Evolutionary conservation across 805 yeast genomes (phyloP).

Genomic region (Saccharomycopsis fodiens): DNA sequence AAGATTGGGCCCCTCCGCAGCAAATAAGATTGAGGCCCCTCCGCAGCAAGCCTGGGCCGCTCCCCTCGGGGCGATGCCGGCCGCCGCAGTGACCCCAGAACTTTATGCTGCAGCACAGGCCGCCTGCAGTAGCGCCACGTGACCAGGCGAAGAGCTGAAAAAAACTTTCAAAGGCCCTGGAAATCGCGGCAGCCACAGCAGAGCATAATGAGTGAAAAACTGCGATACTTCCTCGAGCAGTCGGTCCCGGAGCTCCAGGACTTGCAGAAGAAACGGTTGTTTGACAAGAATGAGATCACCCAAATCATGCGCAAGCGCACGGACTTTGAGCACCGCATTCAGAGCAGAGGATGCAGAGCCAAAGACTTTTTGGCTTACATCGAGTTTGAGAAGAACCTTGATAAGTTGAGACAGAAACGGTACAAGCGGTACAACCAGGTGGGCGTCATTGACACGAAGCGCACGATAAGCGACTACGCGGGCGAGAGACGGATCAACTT

Average conservation of each 20-base stretch:
- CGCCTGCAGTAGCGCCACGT: too few species aligned
- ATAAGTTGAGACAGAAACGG: slow-evolving; percentile 68
- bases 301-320: slow-evolving; percentile 88
- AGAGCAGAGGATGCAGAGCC: slow-evolving; percentile 73
- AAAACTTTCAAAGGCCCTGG: neutral
- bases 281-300: slow-evolving; percentile 74
- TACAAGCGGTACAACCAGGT: slow-evolving; percentile 50
- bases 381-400: slow-evolving; percentile 74
- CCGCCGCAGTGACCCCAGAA: too few species aligned
- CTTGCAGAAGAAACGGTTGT: slow-evolving; percentile 69
- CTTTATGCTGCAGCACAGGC: too few species aligned
- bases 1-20: too few species aligned
- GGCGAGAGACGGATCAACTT: slow-evolving; percentile 73
- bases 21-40: too few species aligned
- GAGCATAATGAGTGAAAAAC: slow-evolving; percentile 31
- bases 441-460: slow-evolving; percentile 46
- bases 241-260: slow-evolving; percentile 92
- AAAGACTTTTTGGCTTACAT: slow-evolving; percentile 73
- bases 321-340: slow-evolving; percentile 87
- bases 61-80: too few species aligned
- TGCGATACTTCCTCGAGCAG: slow-evolving; percentile 50
- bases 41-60: too few species aligned
- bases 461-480: slow-evolving; percentile 79
- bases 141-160: neutral
- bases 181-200: neutral